Conservation (phyloP, 1,284 basidiomycete species). For the Limonomyces culmigenus region DNA sequence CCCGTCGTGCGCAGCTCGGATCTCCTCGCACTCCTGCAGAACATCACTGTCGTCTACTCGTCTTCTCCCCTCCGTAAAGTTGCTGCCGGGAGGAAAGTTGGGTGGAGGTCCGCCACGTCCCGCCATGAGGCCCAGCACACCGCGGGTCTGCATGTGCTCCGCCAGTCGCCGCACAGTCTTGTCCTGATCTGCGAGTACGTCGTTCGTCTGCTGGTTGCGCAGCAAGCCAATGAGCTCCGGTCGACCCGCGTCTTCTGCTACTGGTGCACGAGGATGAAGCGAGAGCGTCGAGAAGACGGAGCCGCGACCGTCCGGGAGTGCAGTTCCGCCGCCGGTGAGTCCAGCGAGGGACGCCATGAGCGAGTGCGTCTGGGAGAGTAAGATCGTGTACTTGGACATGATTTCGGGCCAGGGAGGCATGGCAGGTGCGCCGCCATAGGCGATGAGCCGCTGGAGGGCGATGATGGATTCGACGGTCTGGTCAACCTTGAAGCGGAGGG, state of each 20-base stretch:
- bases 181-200: constrained; percentile 50
- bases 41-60: no score
- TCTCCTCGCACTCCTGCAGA: constrained; percentile 43
- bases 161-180: constrained; percentile 50
- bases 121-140: constrained; percentile 29
- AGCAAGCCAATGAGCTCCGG: constrained; percentile 52
- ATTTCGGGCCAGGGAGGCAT: constrained; percentile 73
- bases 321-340: neutral
- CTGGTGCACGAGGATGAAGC: constrained; percentile 37
- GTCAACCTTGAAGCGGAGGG: constrained; percentile 51
- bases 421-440: constrained; percentile 28
- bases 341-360: constrained; percentile 41
- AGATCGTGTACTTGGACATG: constrained; percentile 63
- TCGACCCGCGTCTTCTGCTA: constrained; percentile 52
- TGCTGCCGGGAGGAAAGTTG: constrained; percentile 41
- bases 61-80: no score
- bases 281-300: constrained; percentile 39
- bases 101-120: constrained; percentile 9
- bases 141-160: constrained; percentile 44
- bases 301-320: no score
- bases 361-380: constrained; percentile 63
- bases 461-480: constrained; percentile 64
- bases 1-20: constrained; percentile 48
- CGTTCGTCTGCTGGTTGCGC: constrained; percentile 59
- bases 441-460: constrained; percentile 41